Percentiles rank a stretch among this genome's conserved stretches.
phyloP scores from a whole-genome alignment of 768 basidiomycete species.

The Hypholoma sublateritium region DNA sequence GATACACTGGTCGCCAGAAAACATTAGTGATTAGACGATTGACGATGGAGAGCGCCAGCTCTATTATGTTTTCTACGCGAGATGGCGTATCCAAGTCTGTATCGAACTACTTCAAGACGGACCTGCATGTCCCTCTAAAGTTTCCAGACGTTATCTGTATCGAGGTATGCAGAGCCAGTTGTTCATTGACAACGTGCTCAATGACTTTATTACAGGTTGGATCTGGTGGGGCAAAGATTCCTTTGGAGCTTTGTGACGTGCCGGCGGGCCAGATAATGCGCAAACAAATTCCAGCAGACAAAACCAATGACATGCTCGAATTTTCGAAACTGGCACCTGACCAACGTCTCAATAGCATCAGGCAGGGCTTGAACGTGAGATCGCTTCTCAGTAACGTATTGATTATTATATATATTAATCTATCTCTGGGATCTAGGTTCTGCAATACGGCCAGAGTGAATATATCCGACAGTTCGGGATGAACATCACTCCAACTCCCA shows the following conservation, averaged over 20 bases:
- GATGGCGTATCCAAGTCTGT: slow-evolving; percentile 55
- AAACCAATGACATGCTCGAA: slow-evolving; percentile 62
- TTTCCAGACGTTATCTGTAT: slow-evolving; percentile 65
- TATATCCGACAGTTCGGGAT: slow-evolving; percentile 75
- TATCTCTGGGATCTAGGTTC: slow-evolving; percentile 41
- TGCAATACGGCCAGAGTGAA: slow-evolving; percentile 71
- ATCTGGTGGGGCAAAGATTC: slow-evolving; percentile 56
- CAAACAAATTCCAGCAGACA: slow-evolving; percentile 68
- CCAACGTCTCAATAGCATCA: slow-evolving; percentile 45
- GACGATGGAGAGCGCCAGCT: slow-evolving; percentile 49
- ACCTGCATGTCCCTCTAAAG: slow-evolving; percentile 47
- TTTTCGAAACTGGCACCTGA: slow-evolving; percentile 67
- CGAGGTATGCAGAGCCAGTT: slow-evolving; percentile 45
- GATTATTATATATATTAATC: neutral
- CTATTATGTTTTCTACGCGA: slow-evolving; percentile 46
- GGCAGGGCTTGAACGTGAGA: slow-evolving; percentile 13
- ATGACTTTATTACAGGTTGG: slow-evolving; percentile 45
- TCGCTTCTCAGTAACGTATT: neutral
- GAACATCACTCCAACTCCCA: slow-evolving; percentile 48
- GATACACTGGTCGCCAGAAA: slow-evolving; percentile 10
- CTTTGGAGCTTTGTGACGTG: slow-evolving; percentile 68
- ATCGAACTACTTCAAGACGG: slow-evolving; percentile 53
- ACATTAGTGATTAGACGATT: slow-evolving; percentile 49
- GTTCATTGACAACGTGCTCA: neutral
- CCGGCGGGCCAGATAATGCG: slow-evolving; percentile 69